Conservation (phyloP, 2,329 filamentous ascomycete species). For the Myriosclerotinia duriaeana region DNA sequence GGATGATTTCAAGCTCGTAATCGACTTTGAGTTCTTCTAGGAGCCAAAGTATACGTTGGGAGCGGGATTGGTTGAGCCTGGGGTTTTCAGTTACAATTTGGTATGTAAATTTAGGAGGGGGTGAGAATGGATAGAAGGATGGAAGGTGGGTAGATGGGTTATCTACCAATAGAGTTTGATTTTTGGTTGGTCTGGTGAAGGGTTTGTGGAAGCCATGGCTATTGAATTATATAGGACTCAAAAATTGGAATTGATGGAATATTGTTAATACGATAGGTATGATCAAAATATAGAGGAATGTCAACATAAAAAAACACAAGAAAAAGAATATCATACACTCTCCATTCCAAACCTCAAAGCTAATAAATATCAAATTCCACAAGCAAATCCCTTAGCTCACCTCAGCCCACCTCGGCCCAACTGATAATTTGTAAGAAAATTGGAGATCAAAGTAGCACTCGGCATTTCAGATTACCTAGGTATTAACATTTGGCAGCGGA, state of each 20-base stretch:
- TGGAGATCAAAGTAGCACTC: neutral
- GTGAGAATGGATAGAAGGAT: conserved; percentile 27
- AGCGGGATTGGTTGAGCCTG: conserved; percentile 42
- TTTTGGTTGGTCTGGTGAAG: conserved; percentile 43
- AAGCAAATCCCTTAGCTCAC: neutral
- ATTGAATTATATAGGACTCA: neutral
- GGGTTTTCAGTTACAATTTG: conserved; percentile 18
- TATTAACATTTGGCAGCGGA: conserved; percentile 7
- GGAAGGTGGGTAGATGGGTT: conserved; percentile 47
- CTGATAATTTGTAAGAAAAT: neutral
- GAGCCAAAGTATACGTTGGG: conserved; percentile 68
- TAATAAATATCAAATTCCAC: neutral
- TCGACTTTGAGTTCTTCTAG: conserved; percentile 69
- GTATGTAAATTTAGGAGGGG: neutral
- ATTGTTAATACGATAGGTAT: neutral
- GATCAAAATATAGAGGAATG: neutral
- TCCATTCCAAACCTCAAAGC: neutral
- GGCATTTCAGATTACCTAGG: neutral
- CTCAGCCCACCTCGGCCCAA: neutral
- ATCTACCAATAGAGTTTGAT: conserved; percentile 57
- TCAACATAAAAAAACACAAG: neutral
- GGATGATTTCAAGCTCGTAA: conserved; percentile 79
- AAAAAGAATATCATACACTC: neutral
- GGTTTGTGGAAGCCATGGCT: conserved; percentile 14
- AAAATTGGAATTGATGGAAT: neutral